phyloP scores from a whole-genome alignment of 495 filamentous ascomycete genomes.

The Penicillium lagena region DNA sequence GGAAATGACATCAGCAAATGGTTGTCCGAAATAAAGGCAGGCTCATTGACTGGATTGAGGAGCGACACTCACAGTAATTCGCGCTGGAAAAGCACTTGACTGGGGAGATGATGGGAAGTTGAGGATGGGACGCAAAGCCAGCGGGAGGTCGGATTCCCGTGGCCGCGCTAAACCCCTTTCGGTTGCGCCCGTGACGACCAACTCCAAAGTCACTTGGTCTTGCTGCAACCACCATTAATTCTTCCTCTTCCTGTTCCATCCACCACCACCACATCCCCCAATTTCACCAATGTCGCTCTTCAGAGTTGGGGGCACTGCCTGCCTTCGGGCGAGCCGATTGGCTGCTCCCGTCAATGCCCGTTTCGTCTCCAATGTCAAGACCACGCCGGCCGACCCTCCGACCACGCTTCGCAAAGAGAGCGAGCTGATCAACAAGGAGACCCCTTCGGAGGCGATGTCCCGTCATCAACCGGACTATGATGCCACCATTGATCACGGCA shows the following conservation, averaged over 20 bases:
- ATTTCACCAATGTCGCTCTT: constrained; percentile 37
- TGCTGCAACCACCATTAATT: constrained; percentile 6
- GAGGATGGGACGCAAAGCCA: background rate
- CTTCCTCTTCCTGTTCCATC: constrained; percentile 10
- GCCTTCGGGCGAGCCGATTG: constrained; percentile 29
- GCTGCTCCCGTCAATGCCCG: constrained; percentile 29
- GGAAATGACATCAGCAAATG: constrained; percentile 21
- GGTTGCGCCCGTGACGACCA: constrained; percentile 30
- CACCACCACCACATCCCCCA: constrained; percentile 14
- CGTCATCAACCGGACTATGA: constrained; percentile 75
- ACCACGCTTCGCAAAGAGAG: constrained; percentile 27
- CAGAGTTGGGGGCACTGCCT: constrained; percentile 33
- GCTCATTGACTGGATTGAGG: constrained; percentile 18
- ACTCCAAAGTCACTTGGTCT: background rate
- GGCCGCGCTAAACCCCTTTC: constrained; percentile 35
- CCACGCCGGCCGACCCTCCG: constrained; percentile 36
- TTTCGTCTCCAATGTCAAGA: constrained; percentile 33
- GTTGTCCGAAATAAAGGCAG: background rate
- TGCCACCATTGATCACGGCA: constrained; percentile 69
- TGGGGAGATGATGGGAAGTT: constrained; percentile 8
- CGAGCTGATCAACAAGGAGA: constrained; percentile 49
- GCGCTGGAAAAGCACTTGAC: constrained; percentile 12
- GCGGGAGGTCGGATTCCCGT: constrained; percentile 41
- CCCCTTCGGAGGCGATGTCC: constrained; percentile 41
- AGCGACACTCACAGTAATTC: no score